Percentiles rank a stretch among this genome's conserved stretches.
phyloP scores from a whole-genome alignment of 306 rosid genomes.

The Canavalia ensiformis region DNA sequence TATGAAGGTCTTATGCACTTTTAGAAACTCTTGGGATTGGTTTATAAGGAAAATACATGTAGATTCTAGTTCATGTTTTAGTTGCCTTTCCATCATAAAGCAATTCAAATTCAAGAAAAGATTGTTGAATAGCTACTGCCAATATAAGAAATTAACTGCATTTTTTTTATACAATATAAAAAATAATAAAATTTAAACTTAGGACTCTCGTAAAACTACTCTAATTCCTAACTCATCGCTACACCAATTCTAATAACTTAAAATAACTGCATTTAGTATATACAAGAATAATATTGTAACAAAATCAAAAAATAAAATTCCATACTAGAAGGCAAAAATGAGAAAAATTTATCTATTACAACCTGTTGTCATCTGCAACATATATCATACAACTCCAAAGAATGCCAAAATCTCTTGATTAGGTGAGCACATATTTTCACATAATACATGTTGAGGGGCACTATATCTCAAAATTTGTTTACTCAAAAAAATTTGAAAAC shows the following conservation, averaged over 20 bases:
- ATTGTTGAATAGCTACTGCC: constrained; percentile 13
- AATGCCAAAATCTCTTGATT: constrained; percentile 51
- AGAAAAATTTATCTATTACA: constrained; percentile 33
- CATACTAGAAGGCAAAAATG: constrained; percentile 24
- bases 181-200: too few relatives aligned
- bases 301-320: constrained; percentile 30
- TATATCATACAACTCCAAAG: constrained; percentile 39
- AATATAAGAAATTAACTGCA: constrained; percentile 4
- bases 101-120: not conserved
- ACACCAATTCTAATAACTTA: too few relatives aligned
- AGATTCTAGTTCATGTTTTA: not conserved
- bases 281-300: constrained; percentile 16
- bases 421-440: constrained; percentile 22
- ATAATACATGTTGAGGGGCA: constrained; percentile 26
- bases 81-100: not conserved
- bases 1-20: not conserved
- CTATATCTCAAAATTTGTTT: constrained; percentile 27
- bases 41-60: not conserved
- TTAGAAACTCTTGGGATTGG: not conserved
- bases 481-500: constrained; percentile 11
- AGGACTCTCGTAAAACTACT: too few relatives aligned
- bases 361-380: constrained; percentile 37
- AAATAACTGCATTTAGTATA: constrained; percentile 8
- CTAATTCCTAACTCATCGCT: too few relatives aligned
- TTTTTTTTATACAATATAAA: not conserved